Base-by-base conservation (phyloP, 1,139 yeast genomes). In the Geotrichum cucujoidarum region DNA sequence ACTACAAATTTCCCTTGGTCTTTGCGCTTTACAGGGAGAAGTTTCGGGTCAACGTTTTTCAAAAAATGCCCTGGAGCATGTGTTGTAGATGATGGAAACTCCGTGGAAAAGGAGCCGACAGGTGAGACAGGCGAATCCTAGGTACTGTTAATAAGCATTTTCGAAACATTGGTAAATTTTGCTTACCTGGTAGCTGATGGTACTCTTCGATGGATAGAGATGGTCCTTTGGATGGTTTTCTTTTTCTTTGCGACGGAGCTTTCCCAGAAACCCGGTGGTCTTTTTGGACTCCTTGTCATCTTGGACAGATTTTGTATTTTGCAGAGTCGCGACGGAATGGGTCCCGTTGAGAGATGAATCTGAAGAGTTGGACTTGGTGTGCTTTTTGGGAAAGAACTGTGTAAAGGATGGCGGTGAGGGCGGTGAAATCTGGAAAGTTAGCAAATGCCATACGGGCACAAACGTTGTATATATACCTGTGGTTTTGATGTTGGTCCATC, bases 361-460 rank as follows among this genome's bases (percentile, higher is more conserved):
- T 0, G 78, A 76, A 0, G 85, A 77, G 44, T 74, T 74, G 13
- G 81, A 72, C 52, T 80, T 73, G 40, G 77, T 72, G 56, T 78
- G 84, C 52, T 78, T 75, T 53, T 83, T 70, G 63, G 81, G 80
- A 49, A 83, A 72, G 31, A 76, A 74, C 48, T 75, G 72, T 1
- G 74, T 63, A 1, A 59, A 44, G 16, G 71, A 60, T 0, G 74
- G 65, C 3, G 76, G 75, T 1, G 79, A 68, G 7, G 72, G 61
- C 2, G 78, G 71, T 1, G 69, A 60, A 20, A 61, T 17, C 53
- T 47, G 30, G 24, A 14, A 38, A 13, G 35, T 44, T 35, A 31
- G 37, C 29, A 37, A 20, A 36, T 38, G 16, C 24, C 2, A 24
- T 11, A 21, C 16, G 11, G 14, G 20, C 1, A 22, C 11, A 22